phyloP scores from a whole-genome alignment of 2,329 filamentous ascomycete genomes.

The Verticillium nubilum region DNA sequence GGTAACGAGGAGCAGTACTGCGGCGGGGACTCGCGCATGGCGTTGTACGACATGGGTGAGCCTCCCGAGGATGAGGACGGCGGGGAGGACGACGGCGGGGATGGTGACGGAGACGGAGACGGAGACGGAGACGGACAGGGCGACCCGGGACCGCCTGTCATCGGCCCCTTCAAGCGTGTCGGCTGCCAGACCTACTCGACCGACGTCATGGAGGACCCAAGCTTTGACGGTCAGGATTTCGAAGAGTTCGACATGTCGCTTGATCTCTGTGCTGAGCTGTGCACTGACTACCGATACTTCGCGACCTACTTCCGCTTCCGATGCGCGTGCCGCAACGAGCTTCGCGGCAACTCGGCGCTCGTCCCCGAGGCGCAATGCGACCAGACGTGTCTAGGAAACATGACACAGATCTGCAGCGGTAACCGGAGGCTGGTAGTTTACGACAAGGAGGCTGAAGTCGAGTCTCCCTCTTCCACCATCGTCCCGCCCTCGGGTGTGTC shows the following conservation, averaged over 20 bases:
- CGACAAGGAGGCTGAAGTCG: not conserved
- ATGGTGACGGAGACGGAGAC: not conserved
- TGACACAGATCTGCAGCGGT: not conserved
- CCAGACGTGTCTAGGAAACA: not conserved
- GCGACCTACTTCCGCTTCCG: not conserved
- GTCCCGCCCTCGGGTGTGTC: not conserved
- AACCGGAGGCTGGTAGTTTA: not conserved
- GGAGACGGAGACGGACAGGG: not conserved
- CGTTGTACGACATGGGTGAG: slow-evolving; percentile 21
- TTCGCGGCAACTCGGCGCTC: not conserved
- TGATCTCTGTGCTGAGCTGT: not conserved
- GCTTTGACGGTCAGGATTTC: not conserved
- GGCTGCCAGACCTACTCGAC: not conserved
- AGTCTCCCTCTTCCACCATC: not conserved
- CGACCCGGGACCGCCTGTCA: not conserved
- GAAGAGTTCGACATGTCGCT: not conserved
- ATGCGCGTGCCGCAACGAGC: not conserved
- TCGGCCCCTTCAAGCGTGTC: not conserved
- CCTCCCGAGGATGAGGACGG: not conserved
- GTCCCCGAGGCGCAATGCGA: not conserved
- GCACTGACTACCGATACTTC: not conserved
- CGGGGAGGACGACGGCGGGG: not conserved
- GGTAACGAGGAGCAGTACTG: slow-evolving; percentile 27
- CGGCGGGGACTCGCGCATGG: slow-evolving; percentile 24
- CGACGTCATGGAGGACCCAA: not conserved